Conservation (phyloP, 257 asterid species). For the Ilex aquifolium region DNA sequence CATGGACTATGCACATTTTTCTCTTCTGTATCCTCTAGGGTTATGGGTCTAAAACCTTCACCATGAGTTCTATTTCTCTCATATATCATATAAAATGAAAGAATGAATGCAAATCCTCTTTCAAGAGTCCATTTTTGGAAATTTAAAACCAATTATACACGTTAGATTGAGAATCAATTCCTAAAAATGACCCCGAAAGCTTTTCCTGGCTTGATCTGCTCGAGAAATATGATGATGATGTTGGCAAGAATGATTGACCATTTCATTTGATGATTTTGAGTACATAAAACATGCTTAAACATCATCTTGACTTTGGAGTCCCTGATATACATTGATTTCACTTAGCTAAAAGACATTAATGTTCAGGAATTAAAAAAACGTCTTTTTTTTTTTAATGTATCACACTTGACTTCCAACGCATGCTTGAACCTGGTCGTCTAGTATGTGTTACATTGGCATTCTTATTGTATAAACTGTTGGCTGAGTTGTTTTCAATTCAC, state of each 20-base stretch:
- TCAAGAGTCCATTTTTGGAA: no score
- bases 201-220: no score
- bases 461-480: neutral
- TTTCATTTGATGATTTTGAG: neutral
- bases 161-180: no score
- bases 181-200: no score
- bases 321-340: neutral
- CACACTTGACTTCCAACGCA: neutral
- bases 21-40: no score
- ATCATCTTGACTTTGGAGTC: neutral
- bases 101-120: no score
- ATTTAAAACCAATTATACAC: no score
- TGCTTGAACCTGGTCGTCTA: neutral
- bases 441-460: neutral
- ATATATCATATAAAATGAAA: no score
- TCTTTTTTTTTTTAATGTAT: neutral
- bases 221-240: neutral
- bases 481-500: slow-evolving; percentile 11
- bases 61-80: no score
- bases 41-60: no score
- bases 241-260: neutral
- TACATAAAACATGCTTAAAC: neutral
- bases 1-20: no score
- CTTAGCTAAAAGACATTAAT: neutral
- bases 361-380: neutral